Conservation (phyloP, 495 filamentous ascomycete genomes). For the Aspergillus saccharolyticus region DNA sequence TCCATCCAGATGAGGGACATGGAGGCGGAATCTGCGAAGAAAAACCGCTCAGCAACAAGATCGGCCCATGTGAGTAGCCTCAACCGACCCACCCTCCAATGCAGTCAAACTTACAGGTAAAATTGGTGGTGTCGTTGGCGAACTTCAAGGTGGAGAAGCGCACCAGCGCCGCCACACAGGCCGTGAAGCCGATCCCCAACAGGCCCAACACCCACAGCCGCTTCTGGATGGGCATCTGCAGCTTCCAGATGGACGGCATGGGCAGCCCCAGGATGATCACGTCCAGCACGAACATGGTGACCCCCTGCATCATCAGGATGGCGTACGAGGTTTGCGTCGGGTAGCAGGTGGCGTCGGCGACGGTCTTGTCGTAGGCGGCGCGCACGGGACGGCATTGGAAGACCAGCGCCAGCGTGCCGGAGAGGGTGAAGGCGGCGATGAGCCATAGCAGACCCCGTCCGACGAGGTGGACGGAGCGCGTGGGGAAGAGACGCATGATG, state of each 20-base stretch:
- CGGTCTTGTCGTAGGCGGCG: slow-evolving; percentile 12
- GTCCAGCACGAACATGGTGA: slow-evolving; percentile 40
- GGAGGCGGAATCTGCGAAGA: slow-evolving; percentile 9
- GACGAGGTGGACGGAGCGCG: not conserved
- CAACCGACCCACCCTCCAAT: no score
- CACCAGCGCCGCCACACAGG: slow-evolving; percentile 6
- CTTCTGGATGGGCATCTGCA: slow-evolving; percentile 38
- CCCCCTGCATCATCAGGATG: slow-evolving; percentile 14
- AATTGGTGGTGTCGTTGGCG: slow-evolving; percentile 6
- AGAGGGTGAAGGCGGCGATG: slow-evolving; percentile 10
- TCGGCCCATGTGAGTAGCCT: no score
- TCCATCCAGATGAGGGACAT: slow-evolving; percentile 20
- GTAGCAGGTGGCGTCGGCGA: slow-evolving; percentile 10
- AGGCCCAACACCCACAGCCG: slow-evolving; percentile 47
- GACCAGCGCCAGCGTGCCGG: slow-evolving; percentile 6
- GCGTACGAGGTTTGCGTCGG: slow-evolving; percentile 3
- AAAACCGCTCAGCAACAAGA: not conserved
- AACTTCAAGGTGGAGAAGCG: slow-evolving; percentile 4
- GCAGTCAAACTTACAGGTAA: slow-evolving; percentile 7
- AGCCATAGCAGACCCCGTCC: not conserved
- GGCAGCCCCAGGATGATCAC: slow-evolving; percentile 47
- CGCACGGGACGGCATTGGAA: slow-evolving; percentile 16
- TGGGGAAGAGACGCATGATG: slow-evolving; percentile 11
- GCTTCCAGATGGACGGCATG: slow-evolving; percentile 36
- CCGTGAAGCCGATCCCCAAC: slow-evolving; percentile 39